phyloP scores from a whole-genome alignment of 2,329 filamentous ascomycete genomes.

The Colletotrichum sp. region DNA sequence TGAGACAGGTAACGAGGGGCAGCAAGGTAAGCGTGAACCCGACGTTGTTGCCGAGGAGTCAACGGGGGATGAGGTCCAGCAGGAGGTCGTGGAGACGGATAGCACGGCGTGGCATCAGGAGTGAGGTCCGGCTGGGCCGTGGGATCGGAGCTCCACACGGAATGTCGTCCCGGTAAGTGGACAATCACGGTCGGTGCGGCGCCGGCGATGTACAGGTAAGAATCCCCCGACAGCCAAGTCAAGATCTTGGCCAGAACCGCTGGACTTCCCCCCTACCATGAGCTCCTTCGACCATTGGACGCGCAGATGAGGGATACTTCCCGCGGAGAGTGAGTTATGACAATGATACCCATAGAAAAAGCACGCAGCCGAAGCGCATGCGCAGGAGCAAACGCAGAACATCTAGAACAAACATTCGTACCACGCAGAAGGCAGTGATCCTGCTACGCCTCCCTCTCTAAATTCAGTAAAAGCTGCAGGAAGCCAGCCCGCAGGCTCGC shows the following conservation, averaged over 20 bases:
- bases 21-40: neutral
- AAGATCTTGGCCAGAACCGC: neutral
- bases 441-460: neutral
- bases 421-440: neutral
- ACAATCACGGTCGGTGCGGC: neutral
- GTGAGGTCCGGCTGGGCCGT: neutral
- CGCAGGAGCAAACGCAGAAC: neutral
- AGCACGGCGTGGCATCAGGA: neutral
- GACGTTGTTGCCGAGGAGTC: neutral
- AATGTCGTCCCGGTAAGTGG: neutral
- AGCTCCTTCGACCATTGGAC: neutral
- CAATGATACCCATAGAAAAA: neutral
- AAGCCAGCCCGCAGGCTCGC: neutral
- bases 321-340: neutral
- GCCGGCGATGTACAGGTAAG: neutral
- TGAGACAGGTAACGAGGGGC: neutral
- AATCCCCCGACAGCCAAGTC: neutral
- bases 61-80: neutral
- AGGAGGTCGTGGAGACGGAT: neutral
- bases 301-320: too few species aligned
- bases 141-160: neutral
- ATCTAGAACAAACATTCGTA: neutral
- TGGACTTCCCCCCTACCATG: neutral
- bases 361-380: neutral
- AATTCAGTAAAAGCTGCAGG: neutral